Conservation (phyloP, 371 early-diverging fungal genomes). For the Lichtheimia hyalospora region DNA sequence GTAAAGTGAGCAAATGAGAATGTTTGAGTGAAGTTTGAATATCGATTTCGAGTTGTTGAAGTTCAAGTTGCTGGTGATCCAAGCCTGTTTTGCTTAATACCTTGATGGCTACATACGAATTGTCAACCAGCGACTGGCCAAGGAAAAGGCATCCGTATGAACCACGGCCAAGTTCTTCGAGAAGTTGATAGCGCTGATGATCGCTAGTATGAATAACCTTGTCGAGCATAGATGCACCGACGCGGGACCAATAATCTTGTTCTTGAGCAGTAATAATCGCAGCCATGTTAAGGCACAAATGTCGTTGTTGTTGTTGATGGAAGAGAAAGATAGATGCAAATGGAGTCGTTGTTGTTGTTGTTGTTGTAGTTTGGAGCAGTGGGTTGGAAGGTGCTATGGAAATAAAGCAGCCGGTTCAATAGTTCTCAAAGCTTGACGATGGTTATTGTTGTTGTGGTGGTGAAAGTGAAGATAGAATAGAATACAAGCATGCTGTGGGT, state of each 20-base stretch:
- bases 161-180: slow-evolving; percentile 58
- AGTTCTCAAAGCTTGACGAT: neutral
- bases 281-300: neutral
- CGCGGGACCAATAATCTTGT: slow-evolving; percentile 31
- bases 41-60: slow-evolving; percentile 74
- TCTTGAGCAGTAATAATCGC: neutral
- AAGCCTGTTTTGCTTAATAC: slow-evolving; percentile 67
- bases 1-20: slow-evolving; percentile 59
- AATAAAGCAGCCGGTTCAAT: slow-evolving; percentile 1
- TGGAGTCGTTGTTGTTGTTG: neutral
- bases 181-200: slow-evolving; percentile 42
- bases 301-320: neutral
- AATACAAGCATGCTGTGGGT: slow-evolving; percentile 1
- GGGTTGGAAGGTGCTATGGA: neutral
- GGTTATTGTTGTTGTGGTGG: no score
- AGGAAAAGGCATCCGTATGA: slow-evolving; percentile 61
- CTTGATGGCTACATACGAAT: slow-evolving; percentile 63
- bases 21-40: slow-evolving; percentile 68
- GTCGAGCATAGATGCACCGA: slow-evolving; percentile 32
- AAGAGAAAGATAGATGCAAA: neutral
- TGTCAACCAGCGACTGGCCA: slow-evolving; percentile 36
- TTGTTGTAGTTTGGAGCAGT: neutral
- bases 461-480: neutral
- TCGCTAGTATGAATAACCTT: slow-evolving; percentile 18
- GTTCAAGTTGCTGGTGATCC: slow-evolving; percentile 51